Percentiles rank a stretch among this genome's conserved stretches.
phyloP scores from a whole-genome alignment of 1,284 basidiomycete genomes.

The Ustilago nuda region DNA sequence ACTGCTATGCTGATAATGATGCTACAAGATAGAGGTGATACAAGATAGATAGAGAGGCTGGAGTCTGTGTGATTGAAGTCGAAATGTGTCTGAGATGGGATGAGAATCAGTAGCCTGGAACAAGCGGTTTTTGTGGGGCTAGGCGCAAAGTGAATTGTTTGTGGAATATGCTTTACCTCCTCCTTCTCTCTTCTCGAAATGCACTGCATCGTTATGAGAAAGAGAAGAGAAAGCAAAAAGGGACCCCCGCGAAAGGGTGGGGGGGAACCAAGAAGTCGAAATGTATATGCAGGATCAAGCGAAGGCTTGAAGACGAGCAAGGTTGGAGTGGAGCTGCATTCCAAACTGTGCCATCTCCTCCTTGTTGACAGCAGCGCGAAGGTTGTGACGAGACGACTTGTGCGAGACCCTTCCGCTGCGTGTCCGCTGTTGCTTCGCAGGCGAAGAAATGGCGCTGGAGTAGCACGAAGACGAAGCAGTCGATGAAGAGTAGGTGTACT shows the following conservation, averaged over 20 bases:
- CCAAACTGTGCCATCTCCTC: conserved; percentile 11
- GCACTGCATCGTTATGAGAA: too few relatives aligned
- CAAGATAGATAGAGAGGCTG: neutral
- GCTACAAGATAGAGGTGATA: neutral
- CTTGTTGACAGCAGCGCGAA: neutral
- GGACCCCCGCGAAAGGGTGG: too few relatives aligned
- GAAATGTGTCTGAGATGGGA: neutral
- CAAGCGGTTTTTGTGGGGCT: too few relatives aligned
- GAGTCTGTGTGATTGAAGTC: neutral
- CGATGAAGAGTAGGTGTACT: conserved; percentile 18
- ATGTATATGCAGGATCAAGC: neutral
- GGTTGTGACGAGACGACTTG: neutral
- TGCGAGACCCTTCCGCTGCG: neutral
- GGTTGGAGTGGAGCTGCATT: neutral
- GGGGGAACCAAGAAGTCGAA: conserved; percentile 6
- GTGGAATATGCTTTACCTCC: too few relatives aligned
- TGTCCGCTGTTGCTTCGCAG: conserved; percentile 8
- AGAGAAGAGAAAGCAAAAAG: too few relatives aligned
- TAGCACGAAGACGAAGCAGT: conserved; percentile 16
- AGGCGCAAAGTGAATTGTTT: too few relatives aligned
- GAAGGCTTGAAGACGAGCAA: conserved; percentile 4
- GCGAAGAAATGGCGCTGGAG: conserved; percentile 17
- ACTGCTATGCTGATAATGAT: neutral
- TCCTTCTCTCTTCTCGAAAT: too few relatives aligned
- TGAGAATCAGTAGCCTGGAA: too few relatives aligned